Evolutionary conservation across 1,139 yeast genomes (phyloP).

Genomic region (Pichia sp.): DNA sequence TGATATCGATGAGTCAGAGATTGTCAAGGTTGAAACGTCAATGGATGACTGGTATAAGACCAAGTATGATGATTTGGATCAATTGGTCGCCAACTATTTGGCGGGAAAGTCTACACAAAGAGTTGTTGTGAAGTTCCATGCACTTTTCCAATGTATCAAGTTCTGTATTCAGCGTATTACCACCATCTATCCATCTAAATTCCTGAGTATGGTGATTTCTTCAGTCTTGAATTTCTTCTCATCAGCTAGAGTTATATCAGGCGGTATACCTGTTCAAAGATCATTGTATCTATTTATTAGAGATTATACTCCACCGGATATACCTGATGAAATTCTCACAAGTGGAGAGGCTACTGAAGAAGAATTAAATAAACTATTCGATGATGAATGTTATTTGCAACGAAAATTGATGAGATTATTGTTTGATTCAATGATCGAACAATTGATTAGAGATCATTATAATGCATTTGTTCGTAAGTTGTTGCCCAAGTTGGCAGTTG

Average conservation of each 20-base stretch:
- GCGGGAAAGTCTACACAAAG: slow-evolving; percentile 9
- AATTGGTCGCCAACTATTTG: not conserved
- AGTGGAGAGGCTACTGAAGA: slow-evolving; percentile 31
- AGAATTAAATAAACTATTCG: slow-evolving; percentile 41
- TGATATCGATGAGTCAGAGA: slow-evolving; percentile 3
- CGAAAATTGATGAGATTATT: slow-evolving; percentile 44
- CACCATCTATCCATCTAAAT: slow-evolving; percentile 74
- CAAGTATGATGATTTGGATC: slow-evolving; percentile 1
- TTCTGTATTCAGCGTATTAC: slow-evolving; percentile 52
- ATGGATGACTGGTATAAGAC: slow-evolving; percentile 2
- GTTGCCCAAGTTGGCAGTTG: slow-evolving; percentile 7
- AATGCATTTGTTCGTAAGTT: slow-evolving; percentile 4
- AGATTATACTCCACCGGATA: slow-evolving; percentile 54
- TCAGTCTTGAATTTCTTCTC: slow-evolving; percentile 52
- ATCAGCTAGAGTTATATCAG: slow-evolving; percentile 32
- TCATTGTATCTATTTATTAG: slow-evolving; percentile 65
- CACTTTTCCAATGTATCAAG: slow-evolving; percentile 58
- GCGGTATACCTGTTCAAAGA: slow-evolving; percentile 48
- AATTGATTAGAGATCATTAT: slow-evolving; percentile 3
- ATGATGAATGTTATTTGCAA: slow-evolving; percentile 55
- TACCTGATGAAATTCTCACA: slow-evolving; percentile 37
- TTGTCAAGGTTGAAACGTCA: not conserved
- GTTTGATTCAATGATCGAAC: slow-evolving; percentile 21
- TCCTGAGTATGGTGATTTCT: slow-evolving; percentile 62
- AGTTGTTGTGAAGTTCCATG: slow-evolving; percentile 51